Conservation (phyloP, 371 early-diverging fungal species). For the Mucor lusitanicus region DNA sequence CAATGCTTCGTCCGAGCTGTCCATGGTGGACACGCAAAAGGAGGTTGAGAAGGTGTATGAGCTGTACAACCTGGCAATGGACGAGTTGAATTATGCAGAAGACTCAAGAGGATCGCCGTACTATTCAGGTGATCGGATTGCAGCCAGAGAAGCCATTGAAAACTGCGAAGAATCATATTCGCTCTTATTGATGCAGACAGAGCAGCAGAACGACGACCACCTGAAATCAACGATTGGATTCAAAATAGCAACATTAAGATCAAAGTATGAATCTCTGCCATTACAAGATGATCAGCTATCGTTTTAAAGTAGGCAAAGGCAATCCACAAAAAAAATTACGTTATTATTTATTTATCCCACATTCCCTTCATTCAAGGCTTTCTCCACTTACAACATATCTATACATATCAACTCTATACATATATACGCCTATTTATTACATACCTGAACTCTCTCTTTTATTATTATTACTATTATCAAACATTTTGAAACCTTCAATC, state of each 20-base stretch:
- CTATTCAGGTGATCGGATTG: constrained; percentile 37
- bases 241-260: constrained; percentile 20
- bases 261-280: constrained; percentile 22
- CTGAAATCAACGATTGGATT: constrained; percentile 17
- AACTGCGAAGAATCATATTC: constrained; percentile 22
- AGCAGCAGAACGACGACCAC: not conserved
- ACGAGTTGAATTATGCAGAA: constrained; percentile 39
- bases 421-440: not conserved
- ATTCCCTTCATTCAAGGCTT: not conserved
- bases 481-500: not conserved
- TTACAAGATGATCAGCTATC: constrained; percentile 19
- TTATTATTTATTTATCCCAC: not conserved
- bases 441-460: not conserved
- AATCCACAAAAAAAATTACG: no score
- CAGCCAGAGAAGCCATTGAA: constrained; percentile 45
- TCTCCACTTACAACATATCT: not conserved
- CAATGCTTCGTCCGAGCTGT: constrained; percentile 6
- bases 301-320: not conserved
- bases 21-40: not conserved
- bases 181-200: constrained; percentile 1
- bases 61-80: constrained; percentile 17
- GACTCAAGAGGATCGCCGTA: constrained; percentile 43
- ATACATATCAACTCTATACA: not conserved
- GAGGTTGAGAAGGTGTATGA: constrained; percentile 15
- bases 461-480: not conserved